A percentile compares a stretch with the other conserved stretches of the same genome.
phyloP scores from a whole-genome alignment of 257 asterid genomes.

The Solanum raphanifolium region DNA sequence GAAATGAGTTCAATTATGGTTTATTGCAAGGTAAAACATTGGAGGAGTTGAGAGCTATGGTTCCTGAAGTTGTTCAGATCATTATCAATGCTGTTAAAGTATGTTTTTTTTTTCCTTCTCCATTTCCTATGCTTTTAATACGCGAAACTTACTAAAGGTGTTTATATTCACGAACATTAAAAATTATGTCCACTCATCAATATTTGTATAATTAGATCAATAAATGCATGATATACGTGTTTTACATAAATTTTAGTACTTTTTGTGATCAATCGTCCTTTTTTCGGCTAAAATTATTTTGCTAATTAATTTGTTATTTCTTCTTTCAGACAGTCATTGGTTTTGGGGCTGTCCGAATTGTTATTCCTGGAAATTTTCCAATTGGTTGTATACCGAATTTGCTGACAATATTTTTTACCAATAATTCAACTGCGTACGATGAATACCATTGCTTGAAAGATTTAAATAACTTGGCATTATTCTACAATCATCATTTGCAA shows the following conservation, averaged over 20 bases:
- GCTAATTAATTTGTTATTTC: not conserved
- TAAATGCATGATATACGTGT: not conserved
- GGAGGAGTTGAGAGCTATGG: constrained; percentile 8
- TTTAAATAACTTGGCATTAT: not conserved
- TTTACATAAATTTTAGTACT: not conserved
- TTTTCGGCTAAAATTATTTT: not conserved
- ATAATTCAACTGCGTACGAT: not conserved
- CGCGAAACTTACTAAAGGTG: not conserved
- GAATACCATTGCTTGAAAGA: constrained; percentile 12
- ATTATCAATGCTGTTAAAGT: constrained; percentile 7
- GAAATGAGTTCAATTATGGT: constrained; percentile 7
- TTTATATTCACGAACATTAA: not conserved
- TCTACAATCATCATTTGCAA: constrained; percentile 9
- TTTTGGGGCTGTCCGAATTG: not conserved
- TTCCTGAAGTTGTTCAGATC: constrained; percentile 8
- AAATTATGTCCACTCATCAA: not conserved
- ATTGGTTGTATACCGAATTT: constrained; percentile 13
- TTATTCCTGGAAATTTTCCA: constrained; percentile 16
- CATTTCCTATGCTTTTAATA: not conserved
- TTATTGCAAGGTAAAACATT: constrained; percentile 13
- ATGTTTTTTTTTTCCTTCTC: not conserved
- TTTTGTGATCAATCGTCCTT: not conserved
- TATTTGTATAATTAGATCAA: not conserved
- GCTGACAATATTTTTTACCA: constrained; percentile 3
- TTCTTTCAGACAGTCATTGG: not conserved